Evolutionary conservation across 2,329 filamentous ascomycete species (phyloP), one percentile per base, ranked within the genome.

Genomic region (Pseudocercospora fijiensis): DNA sequence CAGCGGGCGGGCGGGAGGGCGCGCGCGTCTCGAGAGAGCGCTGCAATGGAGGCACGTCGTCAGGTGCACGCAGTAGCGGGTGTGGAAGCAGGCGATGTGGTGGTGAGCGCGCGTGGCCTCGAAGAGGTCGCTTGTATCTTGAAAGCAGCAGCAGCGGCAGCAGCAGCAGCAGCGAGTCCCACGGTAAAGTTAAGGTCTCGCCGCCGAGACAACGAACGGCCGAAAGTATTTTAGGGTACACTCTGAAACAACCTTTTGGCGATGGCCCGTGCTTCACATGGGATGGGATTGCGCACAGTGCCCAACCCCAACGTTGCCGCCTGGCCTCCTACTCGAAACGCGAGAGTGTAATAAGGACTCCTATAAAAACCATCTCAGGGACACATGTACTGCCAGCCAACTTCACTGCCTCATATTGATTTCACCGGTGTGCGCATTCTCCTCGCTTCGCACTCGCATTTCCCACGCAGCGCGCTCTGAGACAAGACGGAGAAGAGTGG

Each of bases 21-120:
- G n/a, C 28, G 20, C 45, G 45, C 45, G 22, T 28, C 18, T 28
- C 27, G n/a, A 41, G 53, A 56, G 53, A 41, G 24, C 41, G 53
- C 53, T 18, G 28, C 37, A 37, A 33, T 33, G 28, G n/a, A 30
- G 51, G 53, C 53, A 41, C 27, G 53, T 28, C 22, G 49, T 53
- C 49, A 53, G 49, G 24, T 53, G 4, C 49, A 28, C 28, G n/a
- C 27, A 56, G 18, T 4, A 10, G 53, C 11, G 53, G 3, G 53
- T 53, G 53, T 37, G 24, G 13, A 16, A 18, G 16, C 18, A 22
- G 28, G 7, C 11, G 9, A 10, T 20, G 53, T 6, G 13, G n/a
- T 18, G 53, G 53, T 41, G 18, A 18, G 53, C 33, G 53, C 53
- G 53, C 53, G 27, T 33, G 30, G 49, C 49, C 53, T n/a, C n/a